phyloP scores from a whole-genome alignment of 2,329 filamentous ascomycete species.

The Ophiostoma novo-ulmi region DNA sequence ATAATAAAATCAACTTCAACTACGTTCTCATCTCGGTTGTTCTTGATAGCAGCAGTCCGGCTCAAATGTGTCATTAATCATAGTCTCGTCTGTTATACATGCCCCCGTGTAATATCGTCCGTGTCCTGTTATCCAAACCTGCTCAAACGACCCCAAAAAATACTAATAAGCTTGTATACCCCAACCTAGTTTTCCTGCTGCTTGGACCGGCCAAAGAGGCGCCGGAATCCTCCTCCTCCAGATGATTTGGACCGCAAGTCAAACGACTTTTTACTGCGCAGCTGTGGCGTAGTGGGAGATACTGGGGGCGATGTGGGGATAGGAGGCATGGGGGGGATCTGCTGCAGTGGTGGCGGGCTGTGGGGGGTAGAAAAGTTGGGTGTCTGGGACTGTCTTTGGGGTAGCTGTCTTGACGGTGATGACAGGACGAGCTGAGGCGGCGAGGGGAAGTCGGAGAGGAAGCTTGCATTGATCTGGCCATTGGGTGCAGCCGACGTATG shows the following conservation, averaged over 20 bases:
- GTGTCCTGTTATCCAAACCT: neutral
- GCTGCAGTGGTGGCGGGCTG: neutral
- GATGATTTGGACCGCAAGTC: constrained; percentile 26
- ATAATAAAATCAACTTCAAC: neutral
- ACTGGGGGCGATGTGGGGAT: constrained; percentile 14
- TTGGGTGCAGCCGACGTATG: constrained; percentile 6
- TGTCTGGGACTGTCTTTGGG: neutral
- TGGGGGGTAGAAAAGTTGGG: constrained; percentile 4
- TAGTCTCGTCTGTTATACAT: constrained; percentile 12
- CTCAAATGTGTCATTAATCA: neutral
- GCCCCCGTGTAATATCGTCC: neutral
- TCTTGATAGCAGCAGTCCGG: neutral
- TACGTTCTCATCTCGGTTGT: neutral
- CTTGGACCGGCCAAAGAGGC: constrained; percentile 27
- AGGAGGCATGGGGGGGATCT: neutral
- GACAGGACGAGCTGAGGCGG: constrained; percentile 6
- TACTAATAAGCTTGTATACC: too few species aligned
- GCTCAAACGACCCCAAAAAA: neutral
- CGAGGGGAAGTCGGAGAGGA: constrained; percentile 13
- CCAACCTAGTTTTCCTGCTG: neutral
- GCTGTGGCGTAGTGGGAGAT: constrained; percentile 18
- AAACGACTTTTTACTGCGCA: constrained; percentile 22
- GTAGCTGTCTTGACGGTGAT: constrained; percentile 9
- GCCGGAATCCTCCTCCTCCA: constrained; percentile 23
- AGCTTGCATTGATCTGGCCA: neutral